These are phyloP conservation scores for Dysphania ambrosioides DNA, from an alignment of 148 eudicot species.

Conservation along the genomic window DNA sequence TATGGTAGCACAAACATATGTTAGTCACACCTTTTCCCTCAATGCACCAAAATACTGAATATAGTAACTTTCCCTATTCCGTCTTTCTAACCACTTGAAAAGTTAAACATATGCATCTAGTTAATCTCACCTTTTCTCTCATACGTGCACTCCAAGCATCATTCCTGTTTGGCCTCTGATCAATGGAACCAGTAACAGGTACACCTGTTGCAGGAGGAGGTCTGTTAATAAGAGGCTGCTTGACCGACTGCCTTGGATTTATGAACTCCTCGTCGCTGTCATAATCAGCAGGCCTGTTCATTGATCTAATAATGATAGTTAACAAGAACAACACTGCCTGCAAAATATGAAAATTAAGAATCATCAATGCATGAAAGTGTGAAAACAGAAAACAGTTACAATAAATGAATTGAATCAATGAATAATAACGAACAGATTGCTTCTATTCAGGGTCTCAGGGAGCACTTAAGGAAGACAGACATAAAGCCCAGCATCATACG, in stretches of 20 bases:
- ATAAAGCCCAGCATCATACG: not conserved
- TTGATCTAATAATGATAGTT: constrained; percentile 73
- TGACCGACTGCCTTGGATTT: constrained; percentile 68
- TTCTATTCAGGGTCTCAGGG: not conserved
- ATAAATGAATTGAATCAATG: not conserved
- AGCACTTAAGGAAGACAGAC: not conserved
- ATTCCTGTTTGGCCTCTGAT: constrained; percentile 67
- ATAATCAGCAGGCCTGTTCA: constrained; percentile 76
- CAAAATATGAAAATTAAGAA: constrained; percentile 17
- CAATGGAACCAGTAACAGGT: constrained; percentile 68
- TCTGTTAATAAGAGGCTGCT: constrained; percentile 83
- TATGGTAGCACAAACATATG: not conserved
- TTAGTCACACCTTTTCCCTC: constrained; percentile 31
- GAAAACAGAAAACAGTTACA: too few relatives aligned
- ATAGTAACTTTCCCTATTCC: too few relatives aligned
- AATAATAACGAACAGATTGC: not conserved
- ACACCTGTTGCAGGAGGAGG: constrained; percentile 61
- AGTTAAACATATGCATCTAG: not conserved
- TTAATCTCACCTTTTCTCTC: constrained; percentile 60
- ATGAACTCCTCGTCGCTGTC: constrained; percentile 96
- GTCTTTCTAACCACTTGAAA: not conserved
- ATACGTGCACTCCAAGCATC: constrained; percentile 99
- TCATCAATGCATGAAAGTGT: constrained; percentile 10
- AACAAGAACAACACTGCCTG: constrained; percentile 84
- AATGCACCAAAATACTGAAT: not conserved